Conservation (phyloP, 192 early-diverging fungal species). For the Coemansia sp. region DNA sequence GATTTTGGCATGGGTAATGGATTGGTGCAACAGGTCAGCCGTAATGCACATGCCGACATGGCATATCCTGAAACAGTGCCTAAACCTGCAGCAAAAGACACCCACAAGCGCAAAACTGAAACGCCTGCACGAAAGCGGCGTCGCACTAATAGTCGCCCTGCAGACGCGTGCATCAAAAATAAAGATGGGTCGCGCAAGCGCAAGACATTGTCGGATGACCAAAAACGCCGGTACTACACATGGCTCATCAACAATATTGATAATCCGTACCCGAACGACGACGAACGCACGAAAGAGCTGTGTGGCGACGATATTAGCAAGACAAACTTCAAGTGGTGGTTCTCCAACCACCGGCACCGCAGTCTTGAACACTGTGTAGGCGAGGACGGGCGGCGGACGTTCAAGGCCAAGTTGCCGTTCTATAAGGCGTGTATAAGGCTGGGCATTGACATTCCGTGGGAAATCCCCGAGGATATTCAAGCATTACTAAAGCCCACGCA, state of each 20-base stretch:
- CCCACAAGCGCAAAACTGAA: neutral
- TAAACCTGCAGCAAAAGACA: slow-evolving; percentile 2
- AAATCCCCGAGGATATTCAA: slow-evolving; percentile 20
- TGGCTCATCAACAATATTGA: slow-evolving; percentile 29
- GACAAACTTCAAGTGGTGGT: slow-evolving; percentile 44
- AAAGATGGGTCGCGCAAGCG: slow-evolving; percentile 11
- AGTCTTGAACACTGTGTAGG: slow-evolving; percentile 10
- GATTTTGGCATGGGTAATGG: too few relatives aligned
- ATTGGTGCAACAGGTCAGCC: neutral
- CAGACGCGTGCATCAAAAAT: neutral
- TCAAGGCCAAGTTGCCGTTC: slow-evolving; percentile 18
- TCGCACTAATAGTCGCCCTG: neutral
- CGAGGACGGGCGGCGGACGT: slow-evolving; percentile 14
- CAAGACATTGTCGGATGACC: slow-evolving; percentile 12
- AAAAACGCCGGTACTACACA: slow-evolving; percentile 15
- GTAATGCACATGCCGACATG: neutral
- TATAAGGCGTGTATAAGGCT: slow-evolving; percentile 26
- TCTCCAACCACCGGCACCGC: slow-evolving; percentile 46
- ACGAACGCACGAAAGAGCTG: slow-evolving; percentile 12
- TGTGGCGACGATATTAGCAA: slow-evolving; percentile 11
- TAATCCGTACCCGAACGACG: slow-evolving; percentile 33
- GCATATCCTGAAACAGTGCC: neutral
- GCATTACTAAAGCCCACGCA: neutral
- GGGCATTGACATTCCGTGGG: slow-evolving; percentile 17
- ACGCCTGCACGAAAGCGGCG: neutral